Evolutionary conservation across 2,329 filamentous ascomycete genomes (phyloP), one percentile per base, ranked within the genome.

Genomic region (Chaetomiaceae sp.): DNA sequence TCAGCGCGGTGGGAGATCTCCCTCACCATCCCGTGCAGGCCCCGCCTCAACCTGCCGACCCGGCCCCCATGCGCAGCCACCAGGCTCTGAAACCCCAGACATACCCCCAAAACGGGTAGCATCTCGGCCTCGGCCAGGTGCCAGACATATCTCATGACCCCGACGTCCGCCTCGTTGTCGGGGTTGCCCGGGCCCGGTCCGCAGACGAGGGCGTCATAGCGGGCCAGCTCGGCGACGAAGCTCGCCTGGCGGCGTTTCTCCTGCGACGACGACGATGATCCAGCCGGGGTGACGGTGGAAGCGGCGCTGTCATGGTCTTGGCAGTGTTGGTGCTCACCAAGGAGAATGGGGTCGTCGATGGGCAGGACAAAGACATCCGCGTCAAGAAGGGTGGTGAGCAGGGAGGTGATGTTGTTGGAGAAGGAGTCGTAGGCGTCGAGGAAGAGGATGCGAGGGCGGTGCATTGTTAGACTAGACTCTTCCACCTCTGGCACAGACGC

Each of bases 381-480:
- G 54, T 78, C 72, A 8, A 95, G 77, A 3, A 82, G 77, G 4
- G 85, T 82, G 61, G 86, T 80, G 42, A 97, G 77, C 30, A 96
- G 80, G 5, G 88, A 85, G 48, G 95, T 84, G 64, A 97, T 94
- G 72, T 96, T 97, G 72, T 95, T 91, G 51, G 90, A 89, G 71
- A 96, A 99, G 37, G 91, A 96, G 73, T 99, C 94, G 71, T 95
- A 95, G 57, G 92, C 91, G 69, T 97, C 94, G 61, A 99, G 78
- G 71, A 95, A 96, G 58, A 97, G 81, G 57, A 97, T 86, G 55
- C 54, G 58, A 14, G 58, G 50, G 8, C 54, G 58, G 42, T 27
- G 45, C 33, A 48, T 49, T 40, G 44, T 49, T 14, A n/a, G n/a
- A n/a, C n/a, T n/a, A n/a, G n/a, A n/a, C n/a, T n/a, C n/a, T n/a